A percentile compares a stretch with the other conserved stretches of the same genome.
These are phyloP conservation scores for Paramecium primaurelia DNA, from an alignment of 73 alveolate genomes.

Conservation along the genomic window DNA sequence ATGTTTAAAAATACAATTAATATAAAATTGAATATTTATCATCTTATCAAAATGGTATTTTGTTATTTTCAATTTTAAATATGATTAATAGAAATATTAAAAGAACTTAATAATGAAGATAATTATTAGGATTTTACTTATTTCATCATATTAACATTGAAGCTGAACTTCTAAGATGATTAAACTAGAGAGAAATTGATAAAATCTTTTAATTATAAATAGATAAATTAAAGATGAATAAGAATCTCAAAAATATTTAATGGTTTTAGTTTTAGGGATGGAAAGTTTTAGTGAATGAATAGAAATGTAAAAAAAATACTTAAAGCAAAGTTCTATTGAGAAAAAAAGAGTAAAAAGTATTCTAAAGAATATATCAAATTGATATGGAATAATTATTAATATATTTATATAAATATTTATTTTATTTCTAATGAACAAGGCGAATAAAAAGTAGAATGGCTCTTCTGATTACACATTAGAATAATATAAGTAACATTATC, in stretches of 20 bases:
- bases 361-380: neutral
- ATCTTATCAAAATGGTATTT: no score
- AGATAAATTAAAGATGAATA: neutral
- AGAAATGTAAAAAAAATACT: neutral
- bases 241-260: neutral
- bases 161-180: neutral
- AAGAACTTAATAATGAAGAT: no score
- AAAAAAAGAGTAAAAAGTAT: neutral
- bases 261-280: neutral
- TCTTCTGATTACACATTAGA: neutral
- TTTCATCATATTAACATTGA: no score
- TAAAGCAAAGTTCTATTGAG: neutral
- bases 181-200: neutral
- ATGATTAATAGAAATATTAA: neutral
- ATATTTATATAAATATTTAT: neutral
- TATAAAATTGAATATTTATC: no score
- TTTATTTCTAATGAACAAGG: neutral
- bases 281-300: neutral
- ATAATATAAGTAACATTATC: constrained; percentile 2
- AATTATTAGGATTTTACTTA: no score
- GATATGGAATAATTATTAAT: neutral
- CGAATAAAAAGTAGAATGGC: neutral
- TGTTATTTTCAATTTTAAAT: no score
- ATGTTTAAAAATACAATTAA: no score
- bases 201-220: neutral